Base-by-base conservation (phyloP, 441 rosid genomes). In the Sinapis alba region DNA sequence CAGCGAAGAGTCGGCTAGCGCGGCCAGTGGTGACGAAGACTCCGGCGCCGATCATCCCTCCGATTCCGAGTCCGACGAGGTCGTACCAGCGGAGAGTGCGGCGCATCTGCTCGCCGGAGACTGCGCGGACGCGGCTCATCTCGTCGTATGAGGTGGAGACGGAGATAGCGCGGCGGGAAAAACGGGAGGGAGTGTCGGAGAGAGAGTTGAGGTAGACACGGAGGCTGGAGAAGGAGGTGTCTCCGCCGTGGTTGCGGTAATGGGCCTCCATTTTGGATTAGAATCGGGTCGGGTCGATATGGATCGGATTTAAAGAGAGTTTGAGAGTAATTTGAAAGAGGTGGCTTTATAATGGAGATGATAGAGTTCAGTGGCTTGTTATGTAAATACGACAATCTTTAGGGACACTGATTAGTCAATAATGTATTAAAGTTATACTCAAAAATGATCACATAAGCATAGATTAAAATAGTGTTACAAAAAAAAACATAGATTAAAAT, bases 11-110 rank as follows among this genome's bases (percentile, higher is more conserved):
- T 0, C 77, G 91, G 54, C 86, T 84, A 54, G 97, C 94, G 27
- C 50, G 81, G 8, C 98, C 98, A 1, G 96, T 85, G 24, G 92
- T 86, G 75, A 94, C 90, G 79, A 94, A 94, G 8, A 92, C 92
- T 0, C 98, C 98, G 66, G 98, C 97, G 2, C 98, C 98, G 7
- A 94, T 91, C 98, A 94, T 94, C 0, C 98, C 98, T 15, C 98
- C 98, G 72, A 94, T 81, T 60, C 98, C 97, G 56, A 94, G 78
- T 3, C 94, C 92, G 62, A 94, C 82, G 13, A 92, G 85, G 82
- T 94, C 97, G 69, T 81, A 86, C 96, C 97, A 92, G 0, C 96
- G 88, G 69, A 92, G 92, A 51, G 89, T 85, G 24, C 77, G 83
- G 15, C 82, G 88, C 91, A 94, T 84, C 73, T 84, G 82, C 1